Evolutionary conservation across 2,329 filamentous ascomycete genomes (phyloP).

Genomic region (Monosporascus sp.): DNA sequence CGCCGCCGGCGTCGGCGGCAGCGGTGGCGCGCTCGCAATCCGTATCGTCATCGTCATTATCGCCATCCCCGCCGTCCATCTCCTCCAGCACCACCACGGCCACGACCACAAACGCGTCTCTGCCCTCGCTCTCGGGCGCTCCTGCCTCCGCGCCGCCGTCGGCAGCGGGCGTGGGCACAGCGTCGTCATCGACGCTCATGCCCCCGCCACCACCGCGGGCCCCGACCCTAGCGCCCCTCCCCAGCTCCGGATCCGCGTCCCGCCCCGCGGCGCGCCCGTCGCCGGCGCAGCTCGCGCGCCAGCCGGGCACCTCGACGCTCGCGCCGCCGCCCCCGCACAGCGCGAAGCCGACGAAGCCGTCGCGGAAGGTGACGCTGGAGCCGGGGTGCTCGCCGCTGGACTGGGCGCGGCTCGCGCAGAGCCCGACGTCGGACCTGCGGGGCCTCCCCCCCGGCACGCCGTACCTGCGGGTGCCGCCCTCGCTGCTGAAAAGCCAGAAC

Average conservation of each 20-base stretch:
- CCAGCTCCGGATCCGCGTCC: slow-evolving; percentile 17
- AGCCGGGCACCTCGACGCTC: slow-evolving; percentile 34
- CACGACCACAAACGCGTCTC: background rate
- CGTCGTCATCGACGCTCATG: slow-evolving; percentile 2
- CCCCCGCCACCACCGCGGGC: slow-evolving; percentile 1
- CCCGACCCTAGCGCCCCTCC: slow-evolving; percentile 16
- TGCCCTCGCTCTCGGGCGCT: slow-evolving; percentile 10
- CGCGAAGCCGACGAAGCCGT: slow-evolving; percentile 48
- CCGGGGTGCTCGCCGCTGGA: slow-evolving; percentile 93
- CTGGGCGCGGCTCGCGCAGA: slow-evolving; percentile 75
- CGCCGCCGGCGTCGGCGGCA: slow-evolving; percentile 21
- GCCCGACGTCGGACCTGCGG: slow-evolving; percentile 62
- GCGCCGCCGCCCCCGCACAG: slow-evolving; percentile 52
- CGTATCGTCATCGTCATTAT: no score
- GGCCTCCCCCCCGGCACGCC: slow-evolving; percentile 46
- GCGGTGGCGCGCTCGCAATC: slow-evolving; percentile 13
- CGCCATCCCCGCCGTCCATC: no score
- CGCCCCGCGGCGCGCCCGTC: slow-evolving; percentile 33
- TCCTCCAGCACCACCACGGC: background rate
- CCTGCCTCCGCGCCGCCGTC: background rate
- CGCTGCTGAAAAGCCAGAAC: slow-evolving; percentile 70
- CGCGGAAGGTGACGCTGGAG: slow-evolving; percentile 71
- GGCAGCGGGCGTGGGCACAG: background rate
- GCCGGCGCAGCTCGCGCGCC: slow-evolving; percentile 28
- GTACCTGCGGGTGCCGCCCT: slow-evolving; percentile 73